phyloP scores from a whole-genome alignment of 139 green algal species.

The Mesostigma viride region DNA sequence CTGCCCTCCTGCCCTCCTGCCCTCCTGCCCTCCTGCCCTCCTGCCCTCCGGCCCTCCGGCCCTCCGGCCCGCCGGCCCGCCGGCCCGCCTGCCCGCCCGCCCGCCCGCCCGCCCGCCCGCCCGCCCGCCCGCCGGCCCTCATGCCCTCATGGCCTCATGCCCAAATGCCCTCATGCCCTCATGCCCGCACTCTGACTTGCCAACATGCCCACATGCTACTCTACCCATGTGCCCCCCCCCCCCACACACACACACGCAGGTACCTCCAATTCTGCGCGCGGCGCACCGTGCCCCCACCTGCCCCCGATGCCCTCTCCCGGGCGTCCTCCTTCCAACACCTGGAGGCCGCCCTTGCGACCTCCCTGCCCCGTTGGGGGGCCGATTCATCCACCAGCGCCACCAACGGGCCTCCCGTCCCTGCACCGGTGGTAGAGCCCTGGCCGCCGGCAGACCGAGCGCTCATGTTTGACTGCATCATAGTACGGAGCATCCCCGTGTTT shows the following conservation, averaged over 20 bases:
- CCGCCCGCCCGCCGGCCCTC: too few species aligned
- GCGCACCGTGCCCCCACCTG: not conserved
- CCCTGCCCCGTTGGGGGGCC: too few species aligned
- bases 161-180: not conserved
- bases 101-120: too few species aligned
- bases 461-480: constrained; percentile 28
- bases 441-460: constrained; percentile 15
- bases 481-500: constrained; percentile 27
- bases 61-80: not conserved
- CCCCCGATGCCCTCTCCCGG: too few species aligned
- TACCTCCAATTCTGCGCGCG: constrained; percentile 22
- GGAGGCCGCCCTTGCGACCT: too few species aligned
- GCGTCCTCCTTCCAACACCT: too few species aligned
- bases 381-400: constrained; percentile 1
- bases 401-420: too few species aligned
- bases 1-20: not conserved
- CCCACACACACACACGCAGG: too few species aligned
- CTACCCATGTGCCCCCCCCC: too few species aligned
- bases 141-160: constrained; percentile 3
- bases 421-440: too few species aligned
- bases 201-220: not conserved
- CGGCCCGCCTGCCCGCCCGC: not conserved
- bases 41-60: not conserved
- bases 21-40: not conserved
- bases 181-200: not conserved